Evolutionary conservation across 2,329 filamentous ascomycete species (phyloP).

Genomic region (Diaporthe sp.): DNA sequence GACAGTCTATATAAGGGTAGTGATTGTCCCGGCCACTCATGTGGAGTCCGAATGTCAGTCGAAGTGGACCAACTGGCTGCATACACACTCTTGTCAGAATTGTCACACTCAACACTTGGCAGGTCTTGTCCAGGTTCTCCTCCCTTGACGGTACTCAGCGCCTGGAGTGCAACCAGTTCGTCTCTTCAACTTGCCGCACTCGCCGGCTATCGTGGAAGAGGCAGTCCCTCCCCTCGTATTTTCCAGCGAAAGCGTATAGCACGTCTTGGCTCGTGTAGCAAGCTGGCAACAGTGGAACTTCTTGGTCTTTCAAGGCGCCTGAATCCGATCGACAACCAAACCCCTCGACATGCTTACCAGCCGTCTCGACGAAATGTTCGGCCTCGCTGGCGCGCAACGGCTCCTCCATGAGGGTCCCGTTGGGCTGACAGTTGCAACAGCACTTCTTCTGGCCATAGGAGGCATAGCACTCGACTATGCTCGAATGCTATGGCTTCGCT

Average conservation of each 20-base stretch:
- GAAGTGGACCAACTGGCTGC: neutral
- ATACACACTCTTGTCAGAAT: neutral
- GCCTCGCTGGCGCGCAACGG: conserved; percentile 12
- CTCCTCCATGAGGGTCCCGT: conserved; percentile 10
- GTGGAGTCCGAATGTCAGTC: neutral
- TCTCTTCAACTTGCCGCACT: neutral
- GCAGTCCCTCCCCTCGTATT: neutral
- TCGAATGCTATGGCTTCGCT: conserved; percentile 63
- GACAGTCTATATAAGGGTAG: neutral
- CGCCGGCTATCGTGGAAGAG: neutral
- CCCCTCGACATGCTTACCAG: conserved; percentile 31
- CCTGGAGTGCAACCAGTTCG: neutral
- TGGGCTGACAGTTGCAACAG: conserved; percentile 35
- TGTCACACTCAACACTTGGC: neutral
- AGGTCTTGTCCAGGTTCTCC: neutral
- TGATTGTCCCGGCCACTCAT: conserved; percentile 11
- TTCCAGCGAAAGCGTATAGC: neutral
- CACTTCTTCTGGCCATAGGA: conserved; percentile 44
- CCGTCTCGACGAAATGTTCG: conserved; percentile 26
- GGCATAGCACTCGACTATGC: conserved; percentile 58
- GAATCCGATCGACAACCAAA: neutral
- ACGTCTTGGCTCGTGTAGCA: neutral
- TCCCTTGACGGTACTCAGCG: neutral
- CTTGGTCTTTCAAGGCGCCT: neutral
- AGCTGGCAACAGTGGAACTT: neutral